These are phyloP conservation scores for Sporothrix globosa DNA, from an alignment of 2,329 filamentous ascomycete species.

Conservation along the genomic window DNA sequence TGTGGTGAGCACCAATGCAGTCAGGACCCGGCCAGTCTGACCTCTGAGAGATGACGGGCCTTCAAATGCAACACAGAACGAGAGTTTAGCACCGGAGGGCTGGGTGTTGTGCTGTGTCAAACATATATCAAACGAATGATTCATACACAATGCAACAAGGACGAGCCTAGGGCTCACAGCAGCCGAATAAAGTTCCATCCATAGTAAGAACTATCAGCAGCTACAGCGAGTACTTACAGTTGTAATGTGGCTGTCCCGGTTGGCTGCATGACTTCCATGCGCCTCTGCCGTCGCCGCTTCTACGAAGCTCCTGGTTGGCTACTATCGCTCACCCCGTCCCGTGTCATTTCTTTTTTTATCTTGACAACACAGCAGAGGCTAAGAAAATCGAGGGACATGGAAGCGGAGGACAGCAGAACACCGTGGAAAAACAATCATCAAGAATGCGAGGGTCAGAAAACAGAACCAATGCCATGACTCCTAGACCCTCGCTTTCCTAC, in stretches of 20 bases:
- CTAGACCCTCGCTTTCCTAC: neutral
- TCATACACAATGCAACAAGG: too few relatives aligned
- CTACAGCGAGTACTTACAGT: neutral
- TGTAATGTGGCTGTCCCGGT: neutral
- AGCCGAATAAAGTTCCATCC: neutral
- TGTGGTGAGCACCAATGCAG: neutral
- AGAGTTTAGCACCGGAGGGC: neutral
- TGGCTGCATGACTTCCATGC: conserved; percentile 8
- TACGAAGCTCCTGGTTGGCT: conserved; percentile 15
- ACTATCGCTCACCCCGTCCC: neutral
- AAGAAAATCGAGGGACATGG: too few relatives aligned
- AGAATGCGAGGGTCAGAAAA: neutral
- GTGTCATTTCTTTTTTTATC: conserved; percentile 16
- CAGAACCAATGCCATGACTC: neutral
- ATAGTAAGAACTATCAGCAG: neutral
- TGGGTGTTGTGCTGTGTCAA: too few relatives aligned
- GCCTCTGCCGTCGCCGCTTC: conserved; percentile 22
- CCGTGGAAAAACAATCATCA: neutral
- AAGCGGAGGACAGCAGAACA: neutral
- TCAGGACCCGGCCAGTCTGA: neutral
- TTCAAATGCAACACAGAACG: neutral
- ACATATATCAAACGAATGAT: too few relatives aligned
- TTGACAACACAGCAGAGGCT: neutral
- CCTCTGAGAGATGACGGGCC: neutral
- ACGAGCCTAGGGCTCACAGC: neutral